Evolutionary conservation across 495 filamentous ascomycete genomes (phyloP), one percentile per base, ranked within the genome.

Genomic region (Lophium mytilinum): DNA sequence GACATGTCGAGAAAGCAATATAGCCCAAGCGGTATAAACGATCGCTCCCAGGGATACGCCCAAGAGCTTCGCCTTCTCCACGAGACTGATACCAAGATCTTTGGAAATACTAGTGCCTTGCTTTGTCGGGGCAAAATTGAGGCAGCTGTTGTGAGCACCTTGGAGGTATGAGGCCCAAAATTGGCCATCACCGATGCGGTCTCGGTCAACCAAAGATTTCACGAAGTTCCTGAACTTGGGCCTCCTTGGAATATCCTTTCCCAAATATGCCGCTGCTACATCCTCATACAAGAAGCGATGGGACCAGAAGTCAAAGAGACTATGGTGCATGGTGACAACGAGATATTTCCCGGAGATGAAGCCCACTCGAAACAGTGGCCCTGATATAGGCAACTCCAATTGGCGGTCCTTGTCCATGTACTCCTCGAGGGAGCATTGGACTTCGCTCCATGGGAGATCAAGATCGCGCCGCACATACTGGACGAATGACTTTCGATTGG

Each of bases 251-350:
- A 17, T 48, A 3, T 17, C 4, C 14, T 54, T n/a, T 15, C 19
- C 47, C 30, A 18, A 21, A 45, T 56, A 56, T 18, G 35, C 42
- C n/a, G 45, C 47, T 37, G 58, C 55, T n/a, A 53, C 58, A 39
- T 61, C 58, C 34, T 61, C 18, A 39, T 60, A 66, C 9, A 61
- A 56, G 48, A 61, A 61, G 14, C 48, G 56, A 17, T 61, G 55
- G 11, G 58, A 49, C 54, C 54, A 53, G 54, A 53, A 61, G 48
- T 61, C 58, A 47, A 61, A 61, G 12, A 61, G 56, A 19, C 37
- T n/a, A 43, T 61, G 58, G 49, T 61, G 58, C 42, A 60, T 60
- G n/a, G 58, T 53, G 19, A 61, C 56, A 0, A 61, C 55, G n/a
- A 61, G 42, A 6, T 35, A 15, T 36, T 51, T 24, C 9, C 41